Percentiles rank a stretch among this genome's conserved stretches.
Conservation (phyloP, 2,329 filamentous ascomycete species). For the Didymella pinodella region DNA sequence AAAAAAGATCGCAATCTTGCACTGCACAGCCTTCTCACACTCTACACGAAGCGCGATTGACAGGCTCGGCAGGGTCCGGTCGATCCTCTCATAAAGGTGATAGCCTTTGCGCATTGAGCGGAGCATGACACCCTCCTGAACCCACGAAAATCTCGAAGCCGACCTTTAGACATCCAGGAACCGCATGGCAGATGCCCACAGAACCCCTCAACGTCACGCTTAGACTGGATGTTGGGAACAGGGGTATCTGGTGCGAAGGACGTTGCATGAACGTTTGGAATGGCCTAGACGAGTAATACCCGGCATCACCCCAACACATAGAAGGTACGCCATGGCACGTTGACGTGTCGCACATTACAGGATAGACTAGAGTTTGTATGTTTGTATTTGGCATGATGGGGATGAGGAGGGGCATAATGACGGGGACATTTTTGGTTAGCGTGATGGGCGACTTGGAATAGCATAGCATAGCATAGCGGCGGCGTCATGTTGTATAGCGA, state of each 20-base stretch:
- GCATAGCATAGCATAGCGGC: constrained; percentile 21
- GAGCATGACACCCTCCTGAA: constrained; percentile 5
- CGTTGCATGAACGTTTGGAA: constrained; percentile 47
- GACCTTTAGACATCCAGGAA: constrained; percentile 12
- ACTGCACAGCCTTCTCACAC: not conserved
- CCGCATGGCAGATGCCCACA: constrained; percentile 12
- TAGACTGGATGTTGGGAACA: constrained; percentile 34
- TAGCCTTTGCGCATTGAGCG: constrained; percentile 8
- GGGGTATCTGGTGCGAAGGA: constrained; percentile 31
- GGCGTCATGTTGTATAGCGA: constrained; percentile 21
- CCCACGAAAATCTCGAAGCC: constrained; percentile 2
- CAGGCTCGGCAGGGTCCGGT: constrained; percentile 15
- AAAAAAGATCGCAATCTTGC: not conserved
- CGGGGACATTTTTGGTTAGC: constrained; percentile 8
- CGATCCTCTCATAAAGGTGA: constrained; percentile 5
- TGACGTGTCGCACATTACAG: constrained; percentile 22
- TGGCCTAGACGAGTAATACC: constrained; percentile 26
- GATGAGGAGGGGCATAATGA: constrained; percentile 10
- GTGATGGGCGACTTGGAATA: constrained; percentile 3
- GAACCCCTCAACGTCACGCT: constrained; percentile 19
- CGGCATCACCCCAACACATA: constrained; percentile 27
- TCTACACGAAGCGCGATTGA: constrained; percentile 15
- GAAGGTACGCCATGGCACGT: constrained; percentile 12
- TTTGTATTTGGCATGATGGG: constrained; percentile 9
- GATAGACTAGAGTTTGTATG: constrained; percentile 24